Evolutionary conservation across 768 basidiomycete genomes (phyloP), one percentile per base, ranked within the genome.

Genomic region (Auricularia sp.): DNA sequence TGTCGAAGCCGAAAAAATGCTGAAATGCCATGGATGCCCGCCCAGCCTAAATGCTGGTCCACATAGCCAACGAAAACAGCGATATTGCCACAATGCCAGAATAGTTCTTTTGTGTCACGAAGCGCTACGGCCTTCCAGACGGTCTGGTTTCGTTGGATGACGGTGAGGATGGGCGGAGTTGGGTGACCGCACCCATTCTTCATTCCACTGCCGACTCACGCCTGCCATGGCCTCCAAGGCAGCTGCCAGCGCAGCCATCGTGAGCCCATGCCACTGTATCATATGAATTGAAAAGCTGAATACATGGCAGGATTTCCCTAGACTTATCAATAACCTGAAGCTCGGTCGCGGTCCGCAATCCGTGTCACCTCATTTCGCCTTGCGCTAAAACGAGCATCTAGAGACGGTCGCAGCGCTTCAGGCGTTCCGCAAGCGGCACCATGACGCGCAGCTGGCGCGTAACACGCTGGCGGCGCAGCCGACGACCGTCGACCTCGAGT

Each of bases 391-490:
- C 47, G 14, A n/a, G 29, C 56, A 23, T 23, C 2, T 76, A 93
- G 93, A 98, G 81, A 95, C 96, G 70, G 83, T 97, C 72, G 81
- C 91, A 64, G 78, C 92, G 62, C 84, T 99, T 62, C 91, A 92
- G 75, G 89, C 91, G 47, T 98, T 99, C 87, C 91, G 97, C 78
- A 97, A 95, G 77, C 92, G 97, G 66, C 87, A 96, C 77, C 79
- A 80, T 69, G 92, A 98, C 63, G 96, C 97, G 64, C 88, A 90
- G 72, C 86, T 88, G 67, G 78, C 91, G 65, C 75, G 85, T 53
- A 77, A 78, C 62, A 82, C 84, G 72, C 85, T 87, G 71, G 76
- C 81, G 66, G 78, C 80, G 67, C 87, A 89, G 74, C 86, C 90
- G 47, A 88, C 88, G 36, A 88, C 91, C 62, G 82, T 99, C 72